These are phyloP conservation scores for Dendrobium nobile DNA, from an alignment of 106 monocot species.

Conservation along the genomic window DNA sequence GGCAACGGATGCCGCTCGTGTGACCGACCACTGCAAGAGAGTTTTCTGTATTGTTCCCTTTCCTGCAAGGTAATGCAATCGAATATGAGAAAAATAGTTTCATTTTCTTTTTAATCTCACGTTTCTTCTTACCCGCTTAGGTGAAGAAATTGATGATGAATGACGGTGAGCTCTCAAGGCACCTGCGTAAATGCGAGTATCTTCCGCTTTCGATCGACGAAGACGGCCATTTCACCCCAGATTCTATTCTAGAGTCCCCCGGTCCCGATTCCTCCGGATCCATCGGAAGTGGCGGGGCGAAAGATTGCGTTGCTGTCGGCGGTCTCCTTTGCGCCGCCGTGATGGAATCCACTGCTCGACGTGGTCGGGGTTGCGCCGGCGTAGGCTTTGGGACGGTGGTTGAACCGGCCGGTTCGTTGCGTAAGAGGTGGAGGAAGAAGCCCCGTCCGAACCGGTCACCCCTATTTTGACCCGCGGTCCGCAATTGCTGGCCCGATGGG, in stretches of 20 bases:
- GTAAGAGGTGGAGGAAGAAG: constrained; percentile 35
- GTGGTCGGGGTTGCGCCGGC: background rate
- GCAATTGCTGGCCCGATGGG: background rate
- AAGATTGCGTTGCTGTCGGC: constrained; percentile 3
- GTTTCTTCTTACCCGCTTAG: constrained; percentile 14
- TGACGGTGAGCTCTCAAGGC: constrained; percentile 31
- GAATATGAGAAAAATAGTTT: background rate
- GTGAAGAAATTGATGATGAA: constrained; percentile 44
- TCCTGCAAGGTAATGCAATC: constrained; percentile 58
- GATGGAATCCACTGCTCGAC: constrained; percentile 4
- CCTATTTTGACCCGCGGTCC: constrained; percentile 30
- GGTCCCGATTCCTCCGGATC: constrained; percentile 13
- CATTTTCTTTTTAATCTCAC: background rate
- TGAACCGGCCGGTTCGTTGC: background rate
- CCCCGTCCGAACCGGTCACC: constrained; percentile 51
- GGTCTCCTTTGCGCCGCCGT: background rate
- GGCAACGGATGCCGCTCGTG: constrained; percentile 54
- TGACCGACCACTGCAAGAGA: constrained; percentile 55
- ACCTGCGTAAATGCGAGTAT: constrained; percentile 51
- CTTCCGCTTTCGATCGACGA: constrained; percentile 50
- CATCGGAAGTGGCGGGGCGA: constrained; percentile 10
- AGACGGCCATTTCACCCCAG: constrained; percentile 58
- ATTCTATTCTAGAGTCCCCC: constrained; percentile 47
- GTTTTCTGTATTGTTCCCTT: constrained; percentile 57
- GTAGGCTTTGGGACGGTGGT: background rate